Conservation (phyloP, 2,329 filamentous ascomycete genomes). For the Diaporthe nobilis region DNA sequence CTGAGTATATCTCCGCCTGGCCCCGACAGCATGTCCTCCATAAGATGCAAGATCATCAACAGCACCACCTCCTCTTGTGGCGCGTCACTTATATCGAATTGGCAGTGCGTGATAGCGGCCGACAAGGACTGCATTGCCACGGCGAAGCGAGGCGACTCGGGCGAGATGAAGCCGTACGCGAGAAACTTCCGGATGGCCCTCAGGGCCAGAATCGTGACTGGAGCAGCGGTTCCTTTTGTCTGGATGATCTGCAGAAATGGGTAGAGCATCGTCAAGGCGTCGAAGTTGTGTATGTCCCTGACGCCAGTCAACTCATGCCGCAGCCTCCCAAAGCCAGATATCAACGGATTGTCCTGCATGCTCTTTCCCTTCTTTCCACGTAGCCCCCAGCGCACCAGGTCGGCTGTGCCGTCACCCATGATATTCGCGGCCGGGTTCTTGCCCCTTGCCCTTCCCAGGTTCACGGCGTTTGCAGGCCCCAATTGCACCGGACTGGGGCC, state of each 20-base stretch:
- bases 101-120: slow-evolving; percentile 95
- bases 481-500: slow-evolving; percentile 71
- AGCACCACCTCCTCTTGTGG: slow-evolving; percentile 96
- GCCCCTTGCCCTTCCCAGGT: slow-evolving; percentile 57
- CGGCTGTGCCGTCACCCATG: slow-evolving; percentile 61
- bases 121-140: slow-evolving; percentile 96
- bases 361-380: slow-evolving; percentile 96
- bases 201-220: slow-evolving; percentile 94
- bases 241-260: slow-evolving; percentile 98
- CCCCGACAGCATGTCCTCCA: slow-evolving; percentile 98
- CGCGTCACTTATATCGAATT: slow-evolving; percentile 96
- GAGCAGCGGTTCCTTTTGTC: slow-evolving; percentile 94
- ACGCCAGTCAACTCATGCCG: slow-evolving; percentile 89
- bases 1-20: slow-evolving; percentile 94
- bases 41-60: slow-evolving; percentile 92
- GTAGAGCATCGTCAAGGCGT: slow-evolving; percentile 89
- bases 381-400: slow-evolving; percentile 85
- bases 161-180: slow-evolving; percentile 90
- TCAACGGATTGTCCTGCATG: slow-evolving; percentile 96
- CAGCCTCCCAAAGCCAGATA: slow-evolving; percentile 92
- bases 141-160: slow-evolving; percentile 86
- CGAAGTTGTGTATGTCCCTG: slow-evolving; percentile 91
- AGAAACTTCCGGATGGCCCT: slow-evolving; percentile 97
- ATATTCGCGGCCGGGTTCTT: slow-evolving; percentile 56
- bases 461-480: slow-evolving; percentile 60